Conservation (phyloP, 2,329 filamentous ascomycete species). For the Dactylonectria estremocensis region DNA sequence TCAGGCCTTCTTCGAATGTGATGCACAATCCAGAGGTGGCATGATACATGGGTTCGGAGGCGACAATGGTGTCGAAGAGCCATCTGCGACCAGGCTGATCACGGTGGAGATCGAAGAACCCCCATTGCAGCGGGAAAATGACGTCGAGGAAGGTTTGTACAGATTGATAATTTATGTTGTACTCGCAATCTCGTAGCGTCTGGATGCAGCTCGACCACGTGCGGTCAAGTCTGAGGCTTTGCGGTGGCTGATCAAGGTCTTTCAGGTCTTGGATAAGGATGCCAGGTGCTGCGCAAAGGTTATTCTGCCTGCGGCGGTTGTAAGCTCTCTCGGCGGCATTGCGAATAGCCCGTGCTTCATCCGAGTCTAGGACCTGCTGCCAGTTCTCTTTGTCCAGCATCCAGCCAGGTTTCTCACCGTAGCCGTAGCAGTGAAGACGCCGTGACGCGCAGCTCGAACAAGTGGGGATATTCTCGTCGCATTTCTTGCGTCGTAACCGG, state of each 20-base stretch:
- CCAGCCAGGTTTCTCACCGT: conserved; percentile 20
- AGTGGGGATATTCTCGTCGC: conserved; percentile 23
- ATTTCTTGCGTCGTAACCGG: conserved; percentile 28
- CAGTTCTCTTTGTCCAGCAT: conserved; percentile 24
- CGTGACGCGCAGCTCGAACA: conserved; percentile 17
- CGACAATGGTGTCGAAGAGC: conserved; percentile 27
- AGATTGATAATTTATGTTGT: conserved; percentile 16
- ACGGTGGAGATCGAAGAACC: conserved; percentile 21
- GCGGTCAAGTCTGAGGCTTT: conserved; percentile 18
- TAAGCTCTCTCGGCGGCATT: conserved; percentile 19
- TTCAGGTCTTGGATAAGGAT: conserved; percentile 23
- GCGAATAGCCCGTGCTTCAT: conserved; percentile 14
- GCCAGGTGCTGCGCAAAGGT: not conserved
- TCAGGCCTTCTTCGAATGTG: conserved; percentile 17
- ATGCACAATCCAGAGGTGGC: conserved; percentile 17
- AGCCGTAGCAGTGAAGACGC: conserved; percentile 13
- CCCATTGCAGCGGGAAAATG: conserved; percentile 29
- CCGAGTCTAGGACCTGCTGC: conserved; percentile 26
- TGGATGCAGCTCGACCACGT: conserved; percentile 27
- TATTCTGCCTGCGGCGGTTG: conserved; percentile 23
- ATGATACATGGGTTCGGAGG: conserved; percentile 30
- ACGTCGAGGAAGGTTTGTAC: conserved; percentile 26
- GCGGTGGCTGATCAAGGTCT: not conserved
- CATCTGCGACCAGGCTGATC: conserved; percentile 21
- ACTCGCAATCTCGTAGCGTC: conserved; percentile 21